Conservation (phyloP, 2,329 filamentous ascomycete genomes). For the Hymenoscyphus fraxineus region DNA sequence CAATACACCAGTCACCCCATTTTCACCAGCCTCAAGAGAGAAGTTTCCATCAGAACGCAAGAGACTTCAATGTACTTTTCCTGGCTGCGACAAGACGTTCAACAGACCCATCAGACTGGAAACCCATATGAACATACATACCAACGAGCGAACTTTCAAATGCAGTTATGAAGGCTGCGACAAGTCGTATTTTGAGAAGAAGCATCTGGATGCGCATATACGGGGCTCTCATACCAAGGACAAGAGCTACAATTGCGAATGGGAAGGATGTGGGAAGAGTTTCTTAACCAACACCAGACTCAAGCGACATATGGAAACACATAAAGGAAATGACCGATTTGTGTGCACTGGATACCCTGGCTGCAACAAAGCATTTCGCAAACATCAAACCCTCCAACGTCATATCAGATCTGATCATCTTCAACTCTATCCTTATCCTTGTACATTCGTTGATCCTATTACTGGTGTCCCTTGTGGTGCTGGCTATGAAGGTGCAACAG, state of each 20-base stretch:
- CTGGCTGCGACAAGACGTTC: conserved; percentile 76
- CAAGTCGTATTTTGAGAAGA: conserved; percentile 82
- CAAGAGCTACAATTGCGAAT: conserved; percentile 67
- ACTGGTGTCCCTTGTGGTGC: conserved; percentile 57
- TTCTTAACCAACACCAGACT: conserved; percentile 79
- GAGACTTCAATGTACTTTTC: conserved; percentile 70
- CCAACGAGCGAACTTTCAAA: conserved; percentile 73
- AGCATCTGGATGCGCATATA: conserved; percentile 81
- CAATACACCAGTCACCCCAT: conserved; percentile 40
- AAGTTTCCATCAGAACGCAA: conserved; percentile 70
- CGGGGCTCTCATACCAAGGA: conserved; percentile 75
- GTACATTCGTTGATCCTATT: conserved; percentile 52
- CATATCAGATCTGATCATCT: conserved; percentile 78
- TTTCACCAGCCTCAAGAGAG: conserved; percentile 36
- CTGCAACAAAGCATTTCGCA: conserved; percentile 78
- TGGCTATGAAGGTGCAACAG: conserved; percentile 69
- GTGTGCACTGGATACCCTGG: conserved; percentile 66
- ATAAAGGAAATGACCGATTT: conserved; percentile 73
- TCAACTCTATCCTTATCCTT: conserved; percentile 66
- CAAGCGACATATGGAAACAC: conserved; percentile 71
- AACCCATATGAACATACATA: conserved; percentile 80
- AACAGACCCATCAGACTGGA: conserved; percentile 79
- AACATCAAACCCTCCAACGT: conserved; percentile 78
- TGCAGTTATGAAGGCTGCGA: conserved; percentile 69
- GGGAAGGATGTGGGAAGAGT: conserved; percentile 69